These are phyloP conservation scores for Populus nigra DNA, from an alignment of 345 rosid genomes.

Conservation along the genomic window DNA sequence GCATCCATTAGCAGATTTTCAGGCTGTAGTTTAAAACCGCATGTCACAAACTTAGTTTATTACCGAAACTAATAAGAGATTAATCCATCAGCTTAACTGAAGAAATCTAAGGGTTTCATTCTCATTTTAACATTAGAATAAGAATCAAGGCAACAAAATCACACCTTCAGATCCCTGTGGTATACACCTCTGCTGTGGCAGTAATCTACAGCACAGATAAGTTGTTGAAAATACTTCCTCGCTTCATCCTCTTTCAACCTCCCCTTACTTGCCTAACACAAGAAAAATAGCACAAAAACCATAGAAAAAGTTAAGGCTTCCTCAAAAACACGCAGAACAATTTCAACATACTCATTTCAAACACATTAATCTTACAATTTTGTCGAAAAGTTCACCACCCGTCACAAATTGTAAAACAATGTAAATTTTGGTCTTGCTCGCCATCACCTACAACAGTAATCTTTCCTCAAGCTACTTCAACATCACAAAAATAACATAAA, in stretches of 20 bases:
- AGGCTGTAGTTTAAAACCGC: conserved; percentile 60
- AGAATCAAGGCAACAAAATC: conserved; percentile 4
- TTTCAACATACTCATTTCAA: background rate
- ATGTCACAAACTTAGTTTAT: background rate
- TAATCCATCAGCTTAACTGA: background rate
- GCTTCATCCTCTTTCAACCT: conserved; percentile 96
- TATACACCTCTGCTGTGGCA: conserved; percentile 95
- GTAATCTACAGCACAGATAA: conserved; percentile 94
- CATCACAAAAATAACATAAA: background rate
- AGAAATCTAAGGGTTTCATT: background rate
- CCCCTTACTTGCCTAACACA: conserved; percentile 76
- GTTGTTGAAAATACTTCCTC: conserved; percentile 90
- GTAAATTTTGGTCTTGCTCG: conserved; percentile 92
- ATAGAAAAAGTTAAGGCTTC: background rate
- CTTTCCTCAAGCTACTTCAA: conserved; percentile 10
- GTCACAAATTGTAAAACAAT: conserved; percentile 90
- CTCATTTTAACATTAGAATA: background rate
- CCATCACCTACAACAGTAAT: conserved; percentile 77
- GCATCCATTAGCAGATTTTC: conserved; percentile 94
- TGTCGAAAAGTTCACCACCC: conserved; percentile 98
- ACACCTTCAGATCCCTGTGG: conserved; percentile 93
- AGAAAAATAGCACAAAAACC: background rate
- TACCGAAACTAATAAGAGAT: background rate
- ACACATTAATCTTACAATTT: conserved; percentile 58
- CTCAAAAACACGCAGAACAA: background rate